Evolutionary conservation across 495 filamentous ascomycete genomes (phyloP), one percentile per base, ranked within the genome.

Genomic region (Haplographium delicatum): DNA sequence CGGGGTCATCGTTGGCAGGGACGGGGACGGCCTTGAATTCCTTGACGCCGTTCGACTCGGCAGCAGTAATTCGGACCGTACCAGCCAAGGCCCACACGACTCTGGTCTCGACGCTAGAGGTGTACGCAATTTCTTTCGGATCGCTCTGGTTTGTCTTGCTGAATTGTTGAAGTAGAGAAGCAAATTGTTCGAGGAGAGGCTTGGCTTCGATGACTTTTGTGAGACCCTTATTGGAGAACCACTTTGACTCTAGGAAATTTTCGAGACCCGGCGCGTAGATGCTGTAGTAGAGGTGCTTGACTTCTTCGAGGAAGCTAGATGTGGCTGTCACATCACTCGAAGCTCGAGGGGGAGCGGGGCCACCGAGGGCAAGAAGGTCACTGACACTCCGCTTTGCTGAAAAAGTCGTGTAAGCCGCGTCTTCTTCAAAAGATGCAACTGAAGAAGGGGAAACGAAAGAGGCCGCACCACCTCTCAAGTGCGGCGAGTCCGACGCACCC

Each of bases 221-320:
- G 8, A 61, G 47, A 25, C 61, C 61, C 42, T 76, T 61, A 68
- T 74, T 44, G 44, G 74, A 68, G 63, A 85, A 95, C 89, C 89
- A 96, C 25, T 73, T 74, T n/a, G 88, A 85, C 57, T 96, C 90
- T 47, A 96, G 78, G 51, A 95, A 83, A 47, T 78, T 79, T 58
- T 88, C 80, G 28, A 96, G 80, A 20, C 85, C 88, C 1, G 79
- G 78, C 15, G 80, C 80, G 62, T 93, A 96, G 43, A 87, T 81
- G 38, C 83, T 82, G 49, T 78, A 71, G 66, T 87, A 95, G 9
- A 93, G 72, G 50, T 79, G 79, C 49, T 80, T 78, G 47, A 90
- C 81, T 64, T 95, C 84, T 51, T 85, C 80, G 26, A 84, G 61
- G 22, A 70, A 68, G 1, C 73, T 71, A 23, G 75, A 64, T 28